Percentiles rank a stretch among this genome's conserved stretches.
Evolutionary conservation across 176 grass and related monocot species (phyloP).

Genomic region (Avena sativa): DNA sequence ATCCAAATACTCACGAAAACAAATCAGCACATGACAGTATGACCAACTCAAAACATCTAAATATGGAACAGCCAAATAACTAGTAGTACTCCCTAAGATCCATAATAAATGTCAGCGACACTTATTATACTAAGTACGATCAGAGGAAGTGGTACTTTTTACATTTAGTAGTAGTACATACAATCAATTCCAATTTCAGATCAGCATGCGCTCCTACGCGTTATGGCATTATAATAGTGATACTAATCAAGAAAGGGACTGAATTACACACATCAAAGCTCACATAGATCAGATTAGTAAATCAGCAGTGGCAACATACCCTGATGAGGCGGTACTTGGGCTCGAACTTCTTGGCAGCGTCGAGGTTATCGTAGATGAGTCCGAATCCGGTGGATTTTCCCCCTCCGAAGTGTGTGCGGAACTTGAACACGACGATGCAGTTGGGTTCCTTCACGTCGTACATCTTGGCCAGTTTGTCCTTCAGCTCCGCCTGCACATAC

Average conservation of each 20-base stretch:
- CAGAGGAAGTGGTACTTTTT: too few relatives aligned
- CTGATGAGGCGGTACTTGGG: slow-evolving; percentile 98
- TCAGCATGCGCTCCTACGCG: neutral
- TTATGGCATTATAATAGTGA: neutral
- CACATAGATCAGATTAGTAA: neutral
- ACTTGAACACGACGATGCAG: slow-evolving; percentile 96
- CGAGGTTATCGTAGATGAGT: slow-evolving; percentile 87
- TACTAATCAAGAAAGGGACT: neutral
- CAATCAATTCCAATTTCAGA: neutral
- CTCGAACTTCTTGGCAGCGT: slow-evolving; percentile 85
- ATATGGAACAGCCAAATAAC: neutral
- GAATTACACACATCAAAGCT: neutral
- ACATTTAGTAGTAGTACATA: neutral
- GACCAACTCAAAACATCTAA: neutral
- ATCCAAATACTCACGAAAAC: neutral
- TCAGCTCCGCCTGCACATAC: slow-evolving; percentile 66
- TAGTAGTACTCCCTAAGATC: neutral
- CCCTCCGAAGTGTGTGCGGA: slow-evolving; percentile 95
- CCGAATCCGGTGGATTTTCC: slow-evolving; percentile 94
- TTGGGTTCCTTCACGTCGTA: slow-evolving; percentile 90
- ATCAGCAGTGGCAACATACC: slow-evolving; percentile 47
- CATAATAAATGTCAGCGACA: too few relatives aligned
- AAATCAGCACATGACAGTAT: neutral
- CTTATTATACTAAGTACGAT: too few relatives aligned
- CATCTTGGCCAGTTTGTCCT: slow-evolving; percentile 76